Conservation (phyloP, 495 filamentous ascomycete species). For the Talaromyces thailandensis region DNA sequence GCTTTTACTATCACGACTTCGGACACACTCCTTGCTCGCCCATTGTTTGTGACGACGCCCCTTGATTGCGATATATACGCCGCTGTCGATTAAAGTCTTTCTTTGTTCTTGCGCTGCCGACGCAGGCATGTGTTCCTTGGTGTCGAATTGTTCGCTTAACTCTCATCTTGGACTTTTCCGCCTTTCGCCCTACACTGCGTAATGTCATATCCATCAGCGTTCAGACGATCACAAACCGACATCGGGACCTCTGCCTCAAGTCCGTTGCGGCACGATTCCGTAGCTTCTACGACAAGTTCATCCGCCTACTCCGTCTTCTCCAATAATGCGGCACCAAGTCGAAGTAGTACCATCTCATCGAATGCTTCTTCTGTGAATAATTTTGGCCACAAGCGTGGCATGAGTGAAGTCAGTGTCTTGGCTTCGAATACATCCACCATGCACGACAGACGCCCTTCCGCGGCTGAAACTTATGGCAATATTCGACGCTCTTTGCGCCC, state of each 20-base stretch:
- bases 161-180: constrained; percentile 23
- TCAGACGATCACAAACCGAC: constrained; percentile 61
- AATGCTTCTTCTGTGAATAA: constrained; percentile 54
- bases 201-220: constrained; percentile 32
- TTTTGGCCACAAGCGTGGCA: constrained; percentile 62
- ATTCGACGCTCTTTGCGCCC: constrained; percentile 71
- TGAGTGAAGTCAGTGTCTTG: constrained; percentile 56
- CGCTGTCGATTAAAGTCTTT: background rate
- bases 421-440: constrained; percentile 29
- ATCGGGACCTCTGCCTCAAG: constrained; percentile 46
- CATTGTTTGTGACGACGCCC: background rate
- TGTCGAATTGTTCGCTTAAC: constrained; percentile 13
- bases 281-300: constrained; percentile 61
- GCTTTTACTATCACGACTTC: background rate
- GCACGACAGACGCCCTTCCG: constrained; percentile 32
- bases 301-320: constrained; percentile 67
- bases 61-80: background rate
- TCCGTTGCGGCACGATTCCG: constrained; percentile 65
- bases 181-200: constrained; percentile 18
- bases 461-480: constrained; percentile 54
- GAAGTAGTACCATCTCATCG: constrained; percentile 72
- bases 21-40: background rate
- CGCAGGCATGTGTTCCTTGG: constrained; percentile 39
- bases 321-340: constrained; percentile 55
- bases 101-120: constrained; percentile 7